Evolutionary conservation across 371 early-diverging fungal species (phyloP).

Genomic region (Syncephalastrum racemosum): DNA sequence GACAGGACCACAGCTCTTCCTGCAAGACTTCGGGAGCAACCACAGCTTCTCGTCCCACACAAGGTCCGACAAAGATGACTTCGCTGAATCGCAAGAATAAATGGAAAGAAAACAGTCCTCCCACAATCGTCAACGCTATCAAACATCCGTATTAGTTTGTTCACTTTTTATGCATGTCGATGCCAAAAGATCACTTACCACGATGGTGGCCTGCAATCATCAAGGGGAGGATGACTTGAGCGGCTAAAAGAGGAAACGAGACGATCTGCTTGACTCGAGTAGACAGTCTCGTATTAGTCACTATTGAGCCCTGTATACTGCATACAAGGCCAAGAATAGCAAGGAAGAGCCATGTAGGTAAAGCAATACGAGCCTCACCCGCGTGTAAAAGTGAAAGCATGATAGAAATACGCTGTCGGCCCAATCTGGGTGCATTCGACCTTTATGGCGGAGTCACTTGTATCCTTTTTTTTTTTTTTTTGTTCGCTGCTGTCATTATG

Average conservation of each 20-base stretch:
- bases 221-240: constrained; percentile 26
- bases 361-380: too few species aligned
- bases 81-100: constrained; percentile 25
- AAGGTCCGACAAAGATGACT: constrained; percentile 28
- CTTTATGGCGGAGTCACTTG: too few species aligned
- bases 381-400: too few species aligned
- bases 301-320: constrained; percentile 4
- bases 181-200: constrained; percentile 1
- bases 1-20: constrained; percentile 28
- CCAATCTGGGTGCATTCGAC: too few species aligned
- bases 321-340: constrained; percentile 6
- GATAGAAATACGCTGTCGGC: too few species aligned
- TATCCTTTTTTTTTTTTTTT: too few species aligned
- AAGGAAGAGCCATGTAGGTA: neutral
- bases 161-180: neutral
- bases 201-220: constrained; percentile 16
- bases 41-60: constrained; percentile 16
- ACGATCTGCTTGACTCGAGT: constrained; percentile 22
- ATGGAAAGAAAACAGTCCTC: constrained; percentile 20
- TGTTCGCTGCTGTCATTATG: too few species aligned
- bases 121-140: constrained; percentile 24
- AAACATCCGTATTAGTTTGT: neutral
- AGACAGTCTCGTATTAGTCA: constrained; percentile 3
- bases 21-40: constrained; percentile 14
- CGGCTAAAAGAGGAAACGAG: constrained; percentile 24